Percentiles rank a stretch among this genome's conserved stretches.
Conservation (phyloP, 2,329 filamentous ascomycete species). For the Fusarium liriodendri region DNA sequence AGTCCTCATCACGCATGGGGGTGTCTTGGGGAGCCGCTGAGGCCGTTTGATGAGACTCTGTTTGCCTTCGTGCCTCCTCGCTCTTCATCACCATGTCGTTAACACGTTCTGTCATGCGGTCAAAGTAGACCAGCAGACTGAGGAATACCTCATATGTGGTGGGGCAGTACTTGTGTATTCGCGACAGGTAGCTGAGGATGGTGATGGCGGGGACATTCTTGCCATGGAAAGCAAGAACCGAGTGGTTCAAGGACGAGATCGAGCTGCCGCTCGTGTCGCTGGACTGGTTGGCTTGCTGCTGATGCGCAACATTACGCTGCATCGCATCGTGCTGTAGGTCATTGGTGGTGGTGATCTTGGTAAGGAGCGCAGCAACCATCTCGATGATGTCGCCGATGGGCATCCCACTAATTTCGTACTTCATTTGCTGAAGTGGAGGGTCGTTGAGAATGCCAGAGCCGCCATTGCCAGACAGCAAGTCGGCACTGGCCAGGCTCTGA, state of each 20-base stretch:
- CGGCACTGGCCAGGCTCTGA: constrained; percentile 85
- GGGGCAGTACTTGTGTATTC: constrained; percentile 98
- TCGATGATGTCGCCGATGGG: constrained; percentile 97
- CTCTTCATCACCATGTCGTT: constrained; percentile 82
- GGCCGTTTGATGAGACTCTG: constrained; percentile 20
- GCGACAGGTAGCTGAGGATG: constrained; percentile 92
- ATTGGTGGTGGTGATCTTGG: constrained; percentile 97
- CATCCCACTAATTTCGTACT: constrained; percentile 97
- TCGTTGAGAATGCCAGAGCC: constrained; percentile 62
- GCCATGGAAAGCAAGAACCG: constrained; percentile 93
- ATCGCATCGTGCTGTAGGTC: constrained; percentile 93
- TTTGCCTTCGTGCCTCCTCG: constrained; percentile 61
- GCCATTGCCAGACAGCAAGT: constrained; percentile 67
- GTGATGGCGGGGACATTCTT: constrained; percentile 98
- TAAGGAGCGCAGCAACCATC: constrained; percentile 96
- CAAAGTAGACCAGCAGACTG: constrained; percentile 95
- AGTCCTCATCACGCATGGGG: constrained; percentile 47
- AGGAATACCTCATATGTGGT: constrained; percentile 99
- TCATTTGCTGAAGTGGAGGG: constrained; percentile 65
- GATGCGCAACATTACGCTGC: constrained; percentile 75
- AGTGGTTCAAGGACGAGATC: constrained; percentile 68
- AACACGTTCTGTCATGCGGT: constrained; percentile 97
- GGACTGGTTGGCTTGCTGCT: constrained; percentile 64
- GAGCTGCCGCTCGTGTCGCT: constrained; percentile 63
- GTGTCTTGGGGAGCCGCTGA: constrained; percentile 41